Evolutionary conservation across 164 flowering plant genomes (phyloP), one percentile per base, ranked within the genome.

Genomic region (Cinnamomum chago): DNA sequence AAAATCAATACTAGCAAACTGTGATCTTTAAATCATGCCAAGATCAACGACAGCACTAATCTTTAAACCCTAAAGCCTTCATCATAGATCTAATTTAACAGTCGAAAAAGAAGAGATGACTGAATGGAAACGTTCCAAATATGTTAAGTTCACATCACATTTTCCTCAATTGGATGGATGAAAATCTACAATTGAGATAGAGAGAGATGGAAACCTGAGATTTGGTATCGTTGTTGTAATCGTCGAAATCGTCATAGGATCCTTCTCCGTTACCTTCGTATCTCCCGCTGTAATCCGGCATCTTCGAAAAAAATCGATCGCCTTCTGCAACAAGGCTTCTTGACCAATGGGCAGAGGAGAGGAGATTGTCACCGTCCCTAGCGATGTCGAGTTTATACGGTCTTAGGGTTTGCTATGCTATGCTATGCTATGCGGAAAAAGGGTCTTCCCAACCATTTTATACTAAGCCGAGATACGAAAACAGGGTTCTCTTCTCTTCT

Each of bases 241-340:
- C 65, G 51, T 71, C 82, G 51, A 30, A 76, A 68, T 77, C 85
- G 71, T 72, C 78, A 68, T 72, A 72, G 47, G 47, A 40, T 23
- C 75, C 79, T 40, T 90, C 88, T 5, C 92, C 94, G 75, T 90
- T 85, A 3, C 80, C 89, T 7, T 88, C 91, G 84, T 86, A 86
- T 52, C 87, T 81, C 30, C 76, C 86, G 27, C 74, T 80, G 85
- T 85, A 86, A 58, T 87, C 89, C 62, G 88, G 68, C 94, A 90
- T 90, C 50, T 65, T 40, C 0, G 9, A 40, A 6, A 40, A 40
- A 40, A 40, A 40, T 9, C 47, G 47, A 40, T 40, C 47, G 9
- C 47, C 47, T 40, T 20, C 27, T 10, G 10, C 47, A 9, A 7
- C 10, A 7, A 40, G 47, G 11, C 2, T 40, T 40, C 10, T 9